A percentile compares a stretch with the other conserved stretches of the same genome.
Evolutionary conservation across 2,329 filamentous ascomycete species (phyloP).

Genomic region (Botrytis fabae): DNA sequence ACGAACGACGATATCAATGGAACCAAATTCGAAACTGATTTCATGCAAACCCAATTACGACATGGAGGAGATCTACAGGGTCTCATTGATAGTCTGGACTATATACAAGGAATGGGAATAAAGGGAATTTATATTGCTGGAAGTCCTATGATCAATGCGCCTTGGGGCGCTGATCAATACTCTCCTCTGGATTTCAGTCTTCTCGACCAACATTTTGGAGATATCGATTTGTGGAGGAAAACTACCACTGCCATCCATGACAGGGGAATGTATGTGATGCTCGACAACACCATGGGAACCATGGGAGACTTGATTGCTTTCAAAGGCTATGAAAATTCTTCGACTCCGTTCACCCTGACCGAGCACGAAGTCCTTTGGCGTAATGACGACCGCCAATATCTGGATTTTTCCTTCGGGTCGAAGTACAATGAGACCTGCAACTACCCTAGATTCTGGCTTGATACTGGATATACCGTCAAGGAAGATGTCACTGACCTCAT

Average conservation of each 20-base stretch:
- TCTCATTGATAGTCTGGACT: constrained; percentile 60
- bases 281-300: constrained; percentile 62
- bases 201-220: constrained; percentile 62
- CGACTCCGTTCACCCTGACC: constrained; percentile 51
- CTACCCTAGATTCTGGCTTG: constrained; percentile 63
- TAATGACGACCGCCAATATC: constrained; percentile 50
- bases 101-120: constrained; percentile 64
- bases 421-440: constrained; percentile 56
- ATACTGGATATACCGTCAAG: constrained; percentile 48
- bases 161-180: constrained; percentile 64
- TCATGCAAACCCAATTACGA: constrained; percentile 60
- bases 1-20: constrained; percentile 63
- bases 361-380: constrained; percentile 63
- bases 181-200: constrained; percentile 61
- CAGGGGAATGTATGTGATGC: constrained; percentile 63
- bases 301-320: constrained; percentile 65
- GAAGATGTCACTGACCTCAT: constrained; percentile 49
- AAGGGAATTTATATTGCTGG: constrained; percentile 58
- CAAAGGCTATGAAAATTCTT: constrained; percentile 58
- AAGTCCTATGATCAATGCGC: constrained; percentile 63
- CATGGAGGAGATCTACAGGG: constrained; percentile 62
- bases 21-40: constrained; percentile 61
- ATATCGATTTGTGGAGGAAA: constrained; percentile 57
- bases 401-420: constrained; percentile 57
- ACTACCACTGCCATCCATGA: constrained; percentile 61